Evolutionary conservation across 2,329 filamentous ascomycete species (phyloP), one percentile per base, ranked within the genome.

Genomic region (Diaporthe sp.): DNA sequence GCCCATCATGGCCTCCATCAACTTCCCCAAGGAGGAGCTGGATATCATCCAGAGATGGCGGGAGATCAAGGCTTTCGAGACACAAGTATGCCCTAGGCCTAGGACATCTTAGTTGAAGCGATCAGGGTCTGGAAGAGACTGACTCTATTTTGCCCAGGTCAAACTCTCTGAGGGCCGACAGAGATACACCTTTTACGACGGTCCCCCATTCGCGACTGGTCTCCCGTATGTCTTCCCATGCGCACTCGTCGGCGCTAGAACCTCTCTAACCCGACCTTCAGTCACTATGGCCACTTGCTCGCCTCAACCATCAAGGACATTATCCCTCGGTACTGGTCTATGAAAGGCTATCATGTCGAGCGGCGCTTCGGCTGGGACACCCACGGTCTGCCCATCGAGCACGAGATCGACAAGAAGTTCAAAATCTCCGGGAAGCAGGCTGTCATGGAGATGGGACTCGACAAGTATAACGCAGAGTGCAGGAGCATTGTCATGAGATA

Each of bases 301-400:
- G 94, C 96, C 50, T 97, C 95, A 28, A 98, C 96, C 67, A 98
- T 98, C 86, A 98, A 98, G 85, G 96, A 98, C 83, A 97, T 98
- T 76, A 97, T 98, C 78, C 95, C 96, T 12, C 89, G 96, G 79
- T 98, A 98, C 84, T 98, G 96, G 95, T 95, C 95, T 69, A 98
- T 98, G 96, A 97, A 97, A 83, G 96, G 96, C 22, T 94, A 92
- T 82, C 94, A 97, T 86, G 96, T 98, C 70, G 95, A 97, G 86
- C 91, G 96, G 77, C 91, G 96, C 75, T 98, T 98, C 79, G 96
- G 96, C 71, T 98, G 96, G 96, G 96, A 98, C 76, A 92, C 96
- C 2, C 96, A 98, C 82, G 96, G 96, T 76, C 89, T 98, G 71
- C 96, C 96, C 22, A 97, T 98, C 78, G 96, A 98, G 86, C 95